Evolutionary conservation across 2,329 filamentous ascomycete genomes (phyloP), one percentile per base, ranked within the genome.

Genomic region (Nigrospora oryzae): DNA sequence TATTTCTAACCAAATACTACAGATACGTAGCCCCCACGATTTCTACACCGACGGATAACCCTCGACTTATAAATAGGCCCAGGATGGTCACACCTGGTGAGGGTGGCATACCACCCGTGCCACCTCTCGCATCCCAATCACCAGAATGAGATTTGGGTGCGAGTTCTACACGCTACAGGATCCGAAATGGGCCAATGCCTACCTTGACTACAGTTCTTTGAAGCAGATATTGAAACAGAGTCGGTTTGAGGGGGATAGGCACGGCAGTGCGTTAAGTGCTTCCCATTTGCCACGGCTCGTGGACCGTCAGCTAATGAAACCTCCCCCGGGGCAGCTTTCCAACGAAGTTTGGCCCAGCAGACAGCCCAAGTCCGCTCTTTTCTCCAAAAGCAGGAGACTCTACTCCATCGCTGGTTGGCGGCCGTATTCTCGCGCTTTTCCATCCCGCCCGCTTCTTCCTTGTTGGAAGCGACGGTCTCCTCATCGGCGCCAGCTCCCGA

Each of bases 81-180:
- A 28, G 8, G 23, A 10, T 10, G 23, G 23, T 10, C 23, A 36
- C 34, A 36, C 34, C 7, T 16, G 5, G 5, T 5, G 14, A 36
- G 5, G 16, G 6, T 36, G 6, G 11, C 11, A 13, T 16, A 5
- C 6, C 34, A n/a, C 10, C 34, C 34, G 2, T 7, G 5, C 34
- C 6, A 36, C 34, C 14, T 13, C 34, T 5, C 34, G 34, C 39
- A 16, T 39, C 38, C 11, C 19, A 30, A 15, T 23, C 14, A 42
- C 30, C 44, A 48, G 41, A 23, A 48, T 48, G 46, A 46, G 41
- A 46, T 48, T 48, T 40, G 46, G 46, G 13, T 40, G 40, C 38
- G 43, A 45, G 28, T 48, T 43, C 19, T 40, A 37, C 35, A 32
- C 19, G 12, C 38, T 33, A 28, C 46, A 48, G 40, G 34, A 32